Base-by-base conservation (phyloP, 2,329 filamentous ascomycete genomes). In the Capronia americana region DNA sequence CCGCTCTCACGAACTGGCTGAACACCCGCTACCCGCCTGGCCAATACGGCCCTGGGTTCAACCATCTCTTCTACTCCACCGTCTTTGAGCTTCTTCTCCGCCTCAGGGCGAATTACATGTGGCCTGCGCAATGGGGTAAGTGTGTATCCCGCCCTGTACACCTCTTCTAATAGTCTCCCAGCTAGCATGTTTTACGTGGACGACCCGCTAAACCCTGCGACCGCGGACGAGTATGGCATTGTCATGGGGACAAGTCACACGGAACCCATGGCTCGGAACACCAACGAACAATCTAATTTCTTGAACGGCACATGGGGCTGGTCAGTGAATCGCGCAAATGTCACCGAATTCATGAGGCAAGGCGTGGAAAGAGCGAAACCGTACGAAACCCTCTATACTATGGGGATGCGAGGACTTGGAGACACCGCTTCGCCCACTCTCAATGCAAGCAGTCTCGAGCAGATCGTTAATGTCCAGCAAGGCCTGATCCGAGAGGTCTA, bases 191-290 rank as follows among this genome's bases (percentile, higher is more conserved):
- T 92, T 73, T 87, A 88, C 73, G 84, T 91, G 1, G 90, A 92
- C 67, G 90, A 92, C 73, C 81, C 85, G 2, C 81, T 83, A 32
- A 92, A 88, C 71, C 88, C 91, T 73, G 86, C 87, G 0, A 82
- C 91, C 4, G 88, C 90, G 0, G 88, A 92, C 71, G 88, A 88
- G n/a, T 92, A 87, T 74, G 90, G 88, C 48, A 86, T 92, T 64
- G 89, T 92, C 0, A 86, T 92, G 74, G 89, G 89, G 2, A 89
- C 87, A 7, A 90, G 87, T 10, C 90, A 92, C 76, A 91, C 87
- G 1, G 90, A 92, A 76, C 90, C 90, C 1, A 86, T 92, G 85
- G 84, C 85, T 70, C 81, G 87, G 26, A 82, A 84, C 8, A 87
- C 86, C 2, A 81, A 82, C 14, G 74, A 77, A 56, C 69, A 73